Base-by-base conservation (phyloP, 345 rosid species). In the Mallotus nudiflorus region DNA sequence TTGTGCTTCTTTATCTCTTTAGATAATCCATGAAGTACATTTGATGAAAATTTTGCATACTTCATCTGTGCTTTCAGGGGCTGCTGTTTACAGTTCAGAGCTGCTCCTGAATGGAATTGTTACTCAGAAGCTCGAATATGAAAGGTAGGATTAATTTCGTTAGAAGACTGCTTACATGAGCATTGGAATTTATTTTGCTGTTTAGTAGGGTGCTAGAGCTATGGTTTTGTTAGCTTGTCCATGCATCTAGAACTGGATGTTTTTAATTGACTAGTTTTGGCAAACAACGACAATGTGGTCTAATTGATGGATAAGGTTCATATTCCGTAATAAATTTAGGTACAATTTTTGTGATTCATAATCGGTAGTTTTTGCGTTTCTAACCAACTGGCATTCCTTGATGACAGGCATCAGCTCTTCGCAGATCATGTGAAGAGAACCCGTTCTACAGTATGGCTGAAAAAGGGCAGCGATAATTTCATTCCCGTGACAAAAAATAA, bases 91-190 rank as follows among this genome's bases (percentile, higher is more conserved):
- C 74, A 87, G 96, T 74, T 88, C 96, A 44, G 97, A 94, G 87
- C 82, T 94, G 65, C 75, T 94, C 27, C 76, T 94, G 70, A 91
- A 85, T 75, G 97, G 98, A 55, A 91, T 94, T 70, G 93, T 94
- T 52, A 86, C 88, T 58, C 96, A 91, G 83, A 90, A 79, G 77
- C 83, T 94, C 56, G 97, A 94, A 68, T 86, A 84, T 65, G 98
- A 85, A 79, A 88, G 98, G 98, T 94, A 28, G n/a, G 86, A 39
- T 16, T 44, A 12, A 42, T 45, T 65, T 14, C 42, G 4, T 22
- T 39, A 11, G 42, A 65, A 7, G 6, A 46, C 13, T 46, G n/a
- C 28, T 57, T 28, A 18, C 3, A 45, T 25, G 59, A 53, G 18
- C 20, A 63, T 35, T 45, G 51, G 40, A 27, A 37, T 75, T 61